Evolutionary conservation across 2,329 filamentous ascomycete species (phyloP).

Genomic region (Aspergillus viridinutans): DNA sequence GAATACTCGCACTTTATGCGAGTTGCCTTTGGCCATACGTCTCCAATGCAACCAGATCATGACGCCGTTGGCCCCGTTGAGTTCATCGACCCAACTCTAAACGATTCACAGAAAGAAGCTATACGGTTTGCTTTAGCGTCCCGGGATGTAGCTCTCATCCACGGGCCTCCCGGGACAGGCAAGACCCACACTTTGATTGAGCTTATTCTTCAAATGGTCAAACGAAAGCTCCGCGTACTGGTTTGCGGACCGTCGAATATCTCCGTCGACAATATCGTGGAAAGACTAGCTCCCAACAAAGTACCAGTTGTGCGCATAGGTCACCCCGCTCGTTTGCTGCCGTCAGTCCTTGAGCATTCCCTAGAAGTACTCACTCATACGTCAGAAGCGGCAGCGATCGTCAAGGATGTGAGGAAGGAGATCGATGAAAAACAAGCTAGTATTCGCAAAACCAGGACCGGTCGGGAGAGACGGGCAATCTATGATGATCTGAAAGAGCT

Average conservation of each 20-base stretch:
- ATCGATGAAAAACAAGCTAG: slow-evolving; percentile 90
- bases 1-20: slow-evolving; percentile 57
- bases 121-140: slow-evolving; percentile 79
- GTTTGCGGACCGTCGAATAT: slow-evolving; percentile 98
- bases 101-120: slow-evolving; percentile 60
- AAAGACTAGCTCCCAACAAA: slow-evolving; percentile 78
- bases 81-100: slow-evolving; percentile 55
- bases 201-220: slow-evolving; percentile 84
- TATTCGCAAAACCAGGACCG: slow-evolving; percentile 79
- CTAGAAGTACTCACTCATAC: slow-evolving; percentile 87
- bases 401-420: slow-evolving; percentile 83
- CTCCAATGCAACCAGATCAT: slow-evolving; percentile 49
- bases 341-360: slow-evolving; percentile 82
- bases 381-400: slow-evolving; percentile 83
- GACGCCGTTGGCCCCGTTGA: slow-evolving; percentile 44
- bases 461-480: slow-evolving; percentile 72
- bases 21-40: slow-evolving; percentile 57
- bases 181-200: slow-evolving; percentile 97
- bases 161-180: slow-evolving; percentile 91
- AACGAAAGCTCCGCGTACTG: slow-evolving; percentile 67
- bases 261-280: slow-evolving; percentile 96
- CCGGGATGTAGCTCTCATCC: slow-evolving; percentile 79
- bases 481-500: slow-evolving; percentile 82
- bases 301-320: slow-evolving; percentile 85
- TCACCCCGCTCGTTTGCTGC: slow-evolving; percentile 84